phyloP scores from a whole-genome alignment of 306 rosid species.

The Acacia melanoxylon region DNA sequence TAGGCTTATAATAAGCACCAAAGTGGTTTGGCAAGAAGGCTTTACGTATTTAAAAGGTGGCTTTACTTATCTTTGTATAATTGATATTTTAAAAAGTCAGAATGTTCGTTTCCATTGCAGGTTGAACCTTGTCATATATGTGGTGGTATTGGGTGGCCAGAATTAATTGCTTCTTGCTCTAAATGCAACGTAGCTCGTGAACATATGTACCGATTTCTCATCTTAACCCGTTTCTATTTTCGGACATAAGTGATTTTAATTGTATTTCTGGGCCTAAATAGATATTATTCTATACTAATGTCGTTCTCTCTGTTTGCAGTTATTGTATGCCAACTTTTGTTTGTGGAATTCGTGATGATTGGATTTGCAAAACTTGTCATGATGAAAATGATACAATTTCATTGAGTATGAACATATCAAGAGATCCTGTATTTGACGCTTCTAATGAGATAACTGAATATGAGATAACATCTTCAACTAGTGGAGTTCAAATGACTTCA shows the following conservation, averaged over 20 bases:
- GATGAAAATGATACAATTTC: not conserved
- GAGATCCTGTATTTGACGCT: no score
- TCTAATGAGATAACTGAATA: not conserved
- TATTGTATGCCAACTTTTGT: slow-evolving; percentile 47
- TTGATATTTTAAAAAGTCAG: slow-evolving; percentile 7
- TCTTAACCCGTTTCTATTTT: not conserved
- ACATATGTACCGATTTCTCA: slow-evolving; percentile 53
- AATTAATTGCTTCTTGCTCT: no score
- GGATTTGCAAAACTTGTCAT: slow-evolving; percentile 65
- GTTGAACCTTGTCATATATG: no score
- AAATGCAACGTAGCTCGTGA: slow-evolving; percentile 15
- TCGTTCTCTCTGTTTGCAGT: slow-evolving; percentile 46
- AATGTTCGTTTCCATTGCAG: no score
- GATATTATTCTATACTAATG: slow-evolving; percentile 24
- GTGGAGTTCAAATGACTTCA: slow-evolving; percentile 17
- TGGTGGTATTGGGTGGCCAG: no score
- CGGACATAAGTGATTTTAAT: not conserved
- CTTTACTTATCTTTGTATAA: not conserved
- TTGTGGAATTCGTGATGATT: slow-evolving; percentile 26
- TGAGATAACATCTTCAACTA: not conserved
- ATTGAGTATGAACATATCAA: no score
- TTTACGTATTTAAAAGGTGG: not conserved
- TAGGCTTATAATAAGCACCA: no score
- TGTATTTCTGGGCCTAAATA: not conserved
- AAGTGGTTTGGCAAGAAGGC: not conserved